phyloP scores from a whole-genome alignment of 1,284 basidiomycete species.

The Ceratobasidium sp. region DNA sequence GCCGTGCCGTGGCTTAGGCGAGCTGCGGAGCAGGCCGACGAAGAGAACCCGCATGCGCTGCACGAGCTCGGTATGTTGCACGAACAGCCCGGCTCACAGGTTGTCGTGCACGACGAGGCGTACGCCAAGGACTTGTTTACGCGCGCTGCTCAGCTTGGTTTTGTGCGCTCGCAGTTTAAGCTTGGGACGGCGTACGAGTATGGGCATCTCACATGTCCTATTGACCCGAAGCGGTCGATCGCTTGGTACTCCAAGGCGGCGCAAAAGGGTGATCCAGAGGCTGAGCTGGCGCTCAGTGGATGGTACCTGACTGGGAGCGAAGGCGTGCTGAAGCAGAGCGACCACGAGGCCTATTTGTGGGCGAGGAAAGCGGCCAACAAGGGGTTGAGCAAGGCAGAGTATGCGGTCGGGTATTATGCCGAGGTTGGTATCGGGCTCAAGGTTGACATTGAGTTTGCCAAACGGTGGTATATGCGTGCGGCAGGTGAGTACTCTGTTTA shows the following conservation, averaged over 20 bases:
- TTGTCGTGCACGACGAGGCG: conserved; percentile 78
- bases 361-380: conserved; percentile 93
- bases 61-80: conserved; percentile 96
- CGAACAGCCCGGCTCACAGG: conserved; percentile 73
- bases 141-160: conserved; percentile 93
- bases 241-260: conserved; percentile 99
- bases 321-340: conserved; percentile 96
- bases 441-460: conserved; percentile 95
- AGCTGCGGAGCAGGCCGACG: conserved; percentile 97
- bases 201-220: conserved; percentile 87
- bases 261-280: conserved; percentile 93
- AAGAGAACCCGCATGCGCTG: conserved; percentile 97
- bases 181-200: conserved; percentile 97
- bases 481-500: conserved; percentile 73
- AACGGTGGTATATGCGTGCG: conserved; percentile 98
- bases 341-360: conserved; percentile 98
- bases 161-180: conserved; percentile 94
- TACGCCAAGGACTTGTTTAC: conserved; percentile 91
- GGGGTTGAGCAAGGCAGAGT: conserved; percentile 93
- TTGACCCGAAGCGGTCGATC: conserved; percentile 93
- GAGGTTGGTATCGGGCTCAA: conserved; percentile 99
- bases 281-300: conserved; percentile 94
- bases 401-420: conserved; percentile 96
- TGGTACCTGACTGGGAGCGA: conserved; percentile 98
- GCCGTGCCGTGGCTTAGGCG: conserved; percentile 95